Evolutionary conservation across 495 filamentous ascomycete genomes (phyloP).

Genomic region (Xylaria grammica): DNA sequence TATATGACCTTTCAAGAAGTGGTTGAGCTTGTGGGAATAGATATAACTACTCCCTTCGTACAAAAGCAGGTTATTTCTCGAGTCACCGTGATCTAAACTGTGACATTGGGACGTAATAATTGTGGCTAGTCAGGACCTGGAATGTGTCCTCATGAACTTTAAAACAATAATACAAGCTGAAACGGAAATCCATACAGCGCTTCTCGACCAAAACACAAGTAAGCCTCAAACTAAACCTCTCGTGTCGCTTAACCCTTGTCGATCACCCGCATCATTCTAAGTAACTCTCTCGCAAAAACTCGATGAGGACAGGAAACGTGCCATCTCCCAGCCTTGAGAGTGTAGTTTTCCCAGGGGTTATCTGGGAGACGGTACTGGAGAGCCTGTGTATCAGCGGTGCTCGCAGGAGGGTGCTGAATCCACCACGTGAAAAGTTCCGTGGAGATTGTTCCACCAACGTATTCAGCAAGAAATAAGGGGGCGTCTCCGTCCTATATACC

Average conservation of each 20-base stretch:
- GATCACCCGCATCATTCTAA: not conserved
- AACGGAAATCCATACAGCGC: too few relatives aligned
- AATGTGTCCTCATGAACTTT: too few relatives aligned
- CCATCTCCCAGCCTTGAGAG: constrained; percentile 8
- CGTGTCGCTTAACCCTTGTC: not conserved
- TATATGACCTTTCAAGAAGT: too few relatives aligned
- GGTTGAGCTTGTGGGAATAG: too few relatives aligned
- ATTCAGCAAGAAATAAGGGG: not conserved
- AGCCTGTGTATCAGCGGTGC: not conserved
- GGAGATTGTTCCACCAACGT: not conserved
- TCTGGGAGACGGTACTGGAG: constrained; percentile 2
- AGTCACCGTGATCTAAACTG: too few relatives aligned
- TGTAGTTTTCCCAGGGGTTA: constrained; percentile 9
- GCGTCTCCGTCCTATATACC: not conserved
- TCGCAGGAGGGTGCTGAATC: constrained; percentile 7
- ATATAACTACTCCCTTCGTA: too few relatives aligned
- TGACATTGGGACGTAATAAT: too few relatives aligned
- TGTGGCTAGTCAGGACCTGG: too few relatives aligned
- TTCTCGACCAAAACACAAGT: too few relatives aligned
- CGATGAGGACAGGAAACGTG: not conserved
- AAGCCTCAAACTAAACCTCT: too few relatives aligned
- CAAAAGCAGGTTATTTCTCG: too few relatives aligned
- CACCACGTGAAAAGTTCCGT: not conserved
- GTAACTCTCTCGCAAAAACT: not conserved
- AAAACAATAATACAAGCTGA: too few relatives aligned